Conservation (phyloP, 106 monocot species). For the Ottelia alismoides region DNA sequence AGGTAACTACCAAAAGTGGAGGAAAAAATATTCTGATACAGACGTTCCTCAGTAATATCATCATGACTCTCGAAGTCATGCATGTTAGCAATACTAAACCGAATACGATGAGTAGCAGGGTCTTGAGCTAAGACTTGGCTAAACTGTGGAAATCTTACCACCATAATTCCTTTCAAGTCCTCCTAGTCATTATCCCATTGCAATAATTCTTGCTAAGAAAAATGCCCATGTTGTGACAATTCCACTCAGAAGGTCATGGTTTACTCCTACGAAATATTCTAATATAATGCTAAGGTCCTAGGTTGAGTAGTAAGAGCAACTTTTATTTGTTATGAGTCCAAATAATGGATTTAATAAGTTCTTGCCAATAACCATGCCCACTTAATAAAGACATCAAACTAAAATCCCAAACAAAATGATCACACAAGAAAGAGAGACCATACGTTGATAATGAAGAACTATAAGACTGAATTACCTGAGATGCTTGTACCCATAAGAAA, state of each 20-base stretch:
- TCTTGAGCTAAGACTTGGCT: neutral
- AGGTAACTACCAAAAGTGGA: conserved; percentile 3
- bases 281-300: neutral
- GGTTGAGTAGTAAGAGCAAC: conserved; percentile 5
- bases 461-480: conserved; percentile 9
- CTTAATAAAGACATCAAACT: conserved; percentile 9
- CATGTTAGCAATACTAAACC: conserved; percentile 4
- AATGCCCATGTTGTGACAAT: too few relatives aligned
- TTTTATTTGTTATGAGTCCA: conserved; percentile 3
- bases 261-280: neutral
- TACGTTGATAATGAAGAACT: conserved; percentile 5
- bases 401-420: conserved; percentile 5
- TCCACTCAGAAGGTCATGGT: neutral
- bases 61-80: conserved; percentile 10
- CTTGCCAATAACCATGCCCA: conserved; percentile 3
- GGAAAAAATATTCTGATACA: conserved; percentile 11
- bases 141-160: neutral
- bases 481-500: conserved; percentile 7
- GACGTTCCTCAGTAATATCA: conserved; percentile 9
- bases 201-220: too few relatives aligned
- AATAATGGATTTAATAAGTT: conserved; percentile 13
- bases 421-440: conserved; percentile 5
- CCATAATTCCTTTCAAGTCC: neutral
- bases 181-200: too few relatives aligned
- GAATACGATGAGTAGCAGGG: conserved; percentile 2